Evolutionary conservation across 2,329 filamentous ascomycete genomes (phyloP), one percentile per base, ranked within the genome.

Genomic region (Fragosphaeria purpurea): DNA sequence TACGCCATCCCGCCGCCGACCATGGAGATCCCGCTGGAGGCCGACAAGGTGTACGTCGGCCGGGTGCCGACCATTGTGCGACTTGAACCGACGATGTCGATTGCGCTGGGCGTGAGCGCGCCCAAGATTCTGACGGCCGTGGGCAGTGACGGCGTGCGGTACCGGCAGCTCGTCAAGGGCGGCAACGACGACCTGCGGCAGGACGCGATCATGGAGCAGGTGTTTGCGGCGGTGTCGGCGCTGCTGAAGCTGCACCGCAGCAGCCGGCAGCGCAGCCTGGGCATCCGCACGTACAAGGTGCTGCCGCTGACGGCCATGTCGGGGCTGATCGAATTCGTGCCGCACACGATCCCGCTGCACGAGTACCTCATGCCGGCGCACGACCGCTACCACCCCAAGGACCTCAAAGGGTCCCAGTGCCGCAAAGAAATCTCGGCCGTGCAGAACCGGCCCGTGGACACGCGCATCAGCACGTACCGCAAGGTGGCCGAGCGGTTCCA

Each of bases 201-300:
- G 70, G 93, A 99, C 62, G 88, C 91, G 43, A 98, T 82, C 72
- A 99, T 99, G 94, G 94, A 98, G 67, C 93, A 99, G 67, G 93
- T 98, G 1, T 99, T 98, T 64, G 88, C 90, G 52, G 89, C 95
- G 67, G 93, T 96, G 30, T 97, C 89, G 52, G 86, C 87, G 47
- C 79, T 98, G 30, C 73, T 99, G 32, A 86, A 87, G 63, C 83
- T 87, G 46, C 89, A 97, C 65, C 83, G 88, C 50, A 79, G 83
- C 10, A 96, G 93, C 3, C 85, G 89, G 40, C 89, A 95, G 62
- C 84, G 93, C 6, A 87, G 87, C 56, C 74, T 99, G 9, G 87
- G 85, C 7, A 94, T 99, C 61, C 79, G 94, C 52, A 97, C 93
- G 0, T 99, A 99, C 75, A 96, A 96, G 67, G 93, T 99, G 6